Evolutionary conservation across 23 red algal species (phyloP).

Genomic region (Agarophyton chilense): DNA sequence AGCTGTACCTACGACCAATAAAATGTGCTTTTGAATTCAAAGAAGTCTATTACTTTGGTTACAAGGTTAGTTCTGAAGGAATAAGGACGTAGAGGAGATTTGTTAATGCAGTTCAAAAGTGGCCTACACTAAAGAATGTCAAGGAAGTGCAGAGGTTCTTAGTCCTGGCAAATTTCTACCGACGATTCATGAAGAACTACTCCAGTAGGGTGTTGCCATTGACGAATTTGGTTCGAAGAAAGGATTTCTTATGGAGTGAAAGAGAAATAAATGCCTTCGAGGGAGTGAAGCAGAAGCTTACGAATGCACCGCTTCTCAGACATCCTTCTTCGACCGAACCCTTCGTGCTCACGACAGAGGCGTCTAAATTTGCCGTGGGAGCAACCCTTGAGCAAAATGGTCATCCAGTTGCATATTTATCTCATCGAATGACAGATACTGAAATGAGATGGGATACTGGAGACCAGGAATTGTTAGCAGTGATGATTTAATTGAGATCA

Average conservation of each 20-base stretch:
- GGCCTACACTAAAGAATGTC: too few species aligned
- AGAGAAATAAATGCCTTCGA: neutral
- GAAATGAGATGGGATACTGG: too few species aligned
- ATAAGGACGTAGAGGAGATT: conserved; percentile 3
- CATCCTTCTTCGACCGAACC: too few species aligned
- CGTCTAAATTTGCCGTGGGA: too few species aligned
- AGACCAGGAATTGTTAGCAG: too few species aligned
- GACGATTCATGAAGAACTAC: conserved; percentile 15
- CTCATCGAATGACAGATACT: too few species aligned
- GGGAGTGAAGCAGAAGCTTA: neutral
- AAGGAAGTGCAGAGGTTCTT: too few species aligned
- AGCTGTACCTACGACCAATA: neutral
- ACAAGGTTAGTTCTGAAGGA: neutral
- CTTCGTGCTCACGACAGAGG: too few species aligned
- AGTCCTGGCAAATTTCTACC: neutral
- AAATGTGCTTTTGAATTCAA: neutral
- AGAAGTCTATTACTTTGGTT: conserved; percentile 15
- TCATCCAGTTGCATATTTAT: too few species aligned
- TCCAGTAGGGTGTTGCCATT: neutral
- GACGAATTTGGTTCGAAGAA: neutral
- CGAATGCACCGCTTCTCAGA: neutral
- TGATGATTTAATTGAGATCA: neutral
- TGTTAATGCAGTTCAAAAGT: too few species aligned
- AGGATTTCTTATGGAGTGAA: neutral
- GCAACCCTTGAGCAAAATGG: too few species aligned